Evolutionary conservation across 257 asterid genomes (phyloP).

Genomic region (Eustoma russellianum): DNA sequence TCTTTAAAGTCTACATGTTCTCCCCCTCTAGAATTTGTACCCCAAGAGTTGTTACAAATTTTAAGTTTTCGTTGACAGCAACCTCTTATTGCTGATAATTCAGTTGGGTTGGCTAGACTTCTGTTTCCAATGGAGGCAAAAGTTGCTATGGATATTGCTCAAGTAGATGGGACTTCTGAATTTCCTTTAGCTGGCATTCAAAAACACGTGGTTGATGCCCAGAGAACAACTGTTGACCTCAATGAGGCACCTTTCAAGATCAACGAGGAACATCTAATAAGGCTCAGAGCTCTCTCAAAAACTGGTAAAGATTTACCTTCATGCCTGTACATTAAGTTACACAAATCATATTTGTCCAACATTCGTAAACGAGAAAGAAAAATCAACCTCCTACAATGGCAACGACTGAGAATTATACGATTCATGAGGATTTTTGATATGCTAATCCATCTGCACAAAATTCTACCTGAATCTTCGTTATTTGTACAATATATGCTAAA

Average conservation of each 20-base stretch:
- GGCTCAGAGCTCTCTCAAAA: slow-evolving; percentile 91
- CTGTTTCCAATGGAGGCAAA: slow-evolving; percentile 88
- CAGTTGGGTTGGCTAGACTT: slow-evolving; percentile 85
- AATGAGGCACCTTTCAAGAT: slow-evolving; percentile 87
- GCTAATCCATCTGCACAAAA: too few relatives aligned
- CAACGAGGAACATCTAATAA: slow-evolving; percentile 73
- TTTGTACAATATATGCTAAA: too few relatives aligned
- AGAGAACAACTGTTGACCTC: slow-evolving; percentile 68
- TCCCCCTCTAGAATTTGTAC: too few relatives aligned
- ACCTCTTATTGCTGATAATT: slow-evolving; percentile 8
- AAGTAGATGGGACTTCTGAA: slow-evolving; percentile 75
- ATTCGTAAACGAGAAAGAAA: too few relatives aligned
- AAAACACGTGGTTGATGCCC: slow-evolving; percentile 31
- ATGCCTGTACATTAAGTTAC: too few relatives aligned
- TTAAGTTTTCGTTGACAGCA: neutral
- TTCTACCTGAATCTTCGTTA: too few relatives aligned
- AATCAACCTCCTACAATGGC: too few relatives aligned
- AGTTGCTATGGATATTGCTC: slow-evolving; percentile 98
- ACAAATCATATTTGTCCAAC: too few relatives aligned
- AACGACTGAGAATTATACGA: too few relatives aligned
- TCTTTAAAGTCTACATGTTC: too few relatives aligned
- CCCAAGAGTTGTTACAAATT: neutral
- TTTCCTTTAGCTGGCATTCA: slow-evolving; percentile 33
- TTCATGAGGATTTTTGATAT: too few relatives aligned
- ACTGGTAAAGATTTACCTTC: slow-evolving; percentile 38